Conservation (phyloP, 2,329 filamentous ascomycete species). For the Pseudogymnoascus sp. region DNA sequence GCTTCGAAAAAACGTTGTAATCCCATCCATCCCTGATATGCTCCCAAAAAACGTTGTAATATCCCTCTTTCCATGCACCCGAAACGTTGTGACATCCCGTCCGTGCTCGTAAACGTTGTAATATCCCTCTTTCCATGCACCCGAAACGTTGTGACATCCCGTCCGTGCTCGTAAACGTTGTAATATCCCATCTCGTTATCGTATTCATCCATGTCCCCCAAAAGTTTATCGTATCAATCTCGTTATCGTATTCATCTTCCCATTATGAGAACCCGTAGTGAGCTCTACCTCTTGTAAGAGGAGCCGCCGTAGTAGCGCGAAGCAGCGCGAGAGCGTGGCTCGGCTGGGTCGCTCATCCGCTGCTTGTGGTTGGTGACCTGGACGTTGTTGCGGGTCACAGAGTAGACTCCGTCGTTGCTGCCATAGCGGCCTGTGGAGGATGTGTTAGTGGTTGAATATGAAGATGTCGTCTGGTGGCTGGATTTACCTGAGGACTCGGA, state of each 20-base stretch:
- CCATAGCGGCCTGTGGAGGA: background rate
- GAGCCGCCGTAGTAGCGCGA: background rate
- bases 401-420: background rate
- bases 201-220: background rate
- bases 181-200: background rate
- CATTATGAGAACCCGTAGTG: background rate
- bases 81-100: background rate
- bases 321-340: background rate
- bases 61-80: background rate
- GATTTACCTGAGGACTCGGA: background rate
- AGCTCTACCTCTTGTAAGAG: background rate
- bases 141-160: background rate
- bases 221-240: background rate
- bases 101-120: background rate
- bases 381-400: conserved; percentile 7
- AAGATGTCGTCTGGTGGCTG: background rate
- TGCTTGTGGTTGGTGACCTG: conserved; percentile 10
- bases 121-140: background rate
- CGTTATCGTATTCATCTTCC: background rate
- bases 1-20: background rate
- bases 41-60: background rate
- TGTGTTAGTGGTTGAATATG: background rate
- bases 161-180: background rate
- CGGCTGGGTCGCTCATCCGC: background rate
- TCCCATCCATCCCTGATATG: background rate